A percentile compares a stretch with the other conserved stretches of the same genome.
Evolutionary conservation across 192 early-diverging fungal species (phyloP).

Genomic region (Coemansia sp.): DNA sequence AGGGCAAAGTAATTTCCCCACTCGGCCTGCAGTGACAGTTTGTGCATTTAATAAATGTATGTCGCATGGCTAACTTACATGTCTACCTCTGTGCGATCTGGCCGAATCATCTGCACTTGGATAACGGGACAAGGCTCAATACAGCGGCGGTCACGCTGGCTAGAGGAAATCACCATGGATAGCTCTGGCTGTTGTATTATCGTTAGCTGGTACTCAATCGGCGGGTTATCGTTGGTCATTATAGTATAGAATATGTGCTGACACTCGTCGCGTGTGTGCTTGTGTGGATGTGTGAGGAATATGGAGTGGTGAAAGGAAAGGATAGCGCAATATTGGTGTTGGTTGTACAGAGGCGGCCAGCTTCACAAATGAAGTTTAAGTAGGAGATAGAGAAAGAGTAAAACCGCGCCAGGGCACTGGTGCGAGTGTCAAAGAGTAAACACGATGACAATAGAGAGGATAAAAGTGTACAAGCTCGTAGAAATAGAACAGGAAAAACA

Average conservation of each 20-base stretch:
- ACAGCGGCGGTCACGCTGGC: constrained; percentile 41
- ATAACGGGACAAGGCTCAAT: constrained; percentile 52
- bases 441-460: too few relatives aligned
- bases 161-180: constrained; percentile 12
- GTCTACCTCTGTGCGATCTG: constrained; percentile 34
- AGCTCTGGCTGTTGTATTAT: constrained; percentile 52
- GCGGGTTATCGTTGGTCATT: not conserved
- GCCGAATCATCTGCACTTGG: constrained; percentile 17
- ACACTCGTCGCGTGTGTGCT: not conserved
- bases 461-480: too few relatives aligned
- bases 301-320: not conserved
- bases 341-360: not conserved
- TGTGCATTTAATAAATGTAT: not conserved
- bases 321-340: constrained; percentile 3
- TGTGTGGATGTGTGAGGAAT: not conserved
- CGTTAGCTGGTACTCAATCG: constrained; percentile 16
- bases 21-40: not conserved
- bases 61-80: constrained; percentile 33
- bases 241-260: not conserved
- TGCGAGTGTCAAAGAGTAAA: too few relatives aligned
- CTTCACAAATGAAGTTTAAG: too few relatives aligned
- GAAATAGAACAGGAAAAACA: not conserved
- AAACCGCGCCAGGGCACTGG: too few relatives aligned
- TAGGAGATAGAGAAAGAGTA: not conserved
- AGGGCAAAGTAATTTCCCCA: not conserved